phyloP scores from a whole-genome alignment of 495 filamentous ascomycete genomes.

The Penicillium ucsense region DNA sequence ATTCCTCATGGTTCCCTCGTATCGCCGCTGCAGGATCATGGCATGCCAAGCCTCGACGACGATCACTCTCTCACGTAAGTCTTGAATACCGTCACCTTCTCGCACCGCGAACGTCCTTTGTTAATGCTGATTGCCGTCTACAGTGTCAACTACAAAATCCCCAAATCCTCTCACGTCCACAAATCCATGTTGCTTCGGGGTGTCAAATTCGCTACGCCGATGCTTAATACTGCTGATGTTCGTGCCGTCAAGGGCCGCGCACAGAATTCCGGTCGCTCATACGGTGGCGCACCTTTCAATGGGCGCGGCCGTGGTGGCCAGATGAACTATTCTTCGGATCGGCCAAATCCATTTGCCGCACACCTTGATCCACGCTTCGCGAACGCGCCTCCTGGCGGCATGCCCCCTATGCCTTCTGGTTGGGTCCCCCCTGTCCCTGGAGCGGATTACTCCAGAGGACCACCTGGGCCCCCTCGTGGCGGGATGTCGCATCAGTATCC shows the following conservation, averaged over 20 bases:
- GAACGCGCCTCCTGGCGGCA: constrained; percentile 21
- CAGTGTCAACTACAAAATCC: constrained; percentile 80
- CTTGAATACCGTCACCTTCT: background rate
- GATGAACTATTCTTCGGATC: constrained; percentile 36
- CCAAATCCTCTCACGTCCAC: constrained; percentile 57
- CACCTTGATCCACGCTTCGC: constrained; percentile 43
- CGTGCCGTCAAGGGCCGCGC: constrained; percentile 53
- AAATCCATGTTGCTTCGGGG: constrained; percentile 93
- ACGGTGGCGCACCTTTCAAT: constrained; percentile 53
- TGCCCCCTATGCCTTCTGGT: constrained; percentile 23
- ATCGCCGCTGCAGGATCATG: constrained; percentile 52
- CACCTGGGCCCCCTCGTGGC: constrained; percentile 34
- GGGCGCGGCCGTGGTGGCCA: constrained; percentile 42
- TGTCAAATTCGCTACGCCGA: constrained; percentile 57
- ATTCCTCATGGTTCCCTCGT: constrained; percentile 62
- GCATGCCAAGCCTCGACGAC: constrained; percentile 67
- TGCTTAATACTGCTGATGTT: constrained; percentile 64
- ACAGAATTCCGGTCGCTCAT: constrained; percentile 47
- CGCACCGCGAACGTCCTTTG: constrained; percentile 5
- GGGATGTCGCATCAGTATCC: constrained; percentile 20
- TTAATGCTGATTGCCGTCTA: constrained; percentile 19
- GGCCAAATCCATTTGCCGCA: constrained; percentile 46
- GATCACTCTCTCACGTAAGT: constrained; percentile 75
- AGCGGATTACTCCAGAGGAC: constrained; percentile 28
- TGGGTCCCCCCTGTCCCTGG: constrained; percentile 30